Conservation (phyloP, 208 protist genomes). For the Acanthamoeba lenticulata region DNA sequence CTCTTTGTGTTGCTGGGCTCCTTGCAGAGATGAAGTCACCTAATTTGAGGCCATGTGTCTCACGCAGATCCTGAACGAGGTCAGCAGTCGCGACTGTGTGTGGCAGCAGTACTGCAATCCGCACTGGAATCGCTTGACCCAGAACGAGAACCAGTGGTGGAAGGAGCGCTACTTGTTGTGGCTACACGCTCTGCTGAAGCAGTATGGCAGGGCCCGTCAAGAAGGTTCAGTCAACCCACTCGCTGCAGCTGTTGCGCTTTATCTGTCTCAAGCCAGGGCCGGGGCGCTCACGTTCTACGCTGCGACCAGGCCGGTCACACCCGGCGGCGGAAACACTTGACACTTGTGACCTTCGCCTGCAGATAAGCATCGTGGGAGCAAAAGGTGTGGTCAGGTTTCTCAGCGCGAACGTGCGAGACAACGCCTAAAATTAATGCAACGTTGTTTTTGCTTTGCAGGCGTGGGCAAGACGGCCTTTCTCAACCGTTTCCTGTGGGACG, state of each 20-base stretch:
- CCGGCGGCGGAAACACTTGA: too few species aligned
- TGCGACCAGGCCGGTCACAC: too few species aligned
- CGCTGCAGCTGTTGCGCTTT: too few species aligned
- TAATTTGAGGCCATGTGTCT: not conserved
- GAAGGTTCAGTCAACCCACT: too few species aligned
- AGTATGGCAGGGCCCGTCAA: not conserved
- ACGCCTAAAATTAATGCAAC: too few species aligned
- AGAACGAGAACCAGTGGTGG: not conserved
- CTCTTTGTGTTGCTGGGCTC: not conserved
- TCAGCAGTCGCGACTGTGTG: not conserved
- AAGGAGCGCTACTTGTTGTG: not conserved
- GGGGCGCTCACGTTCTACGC: too few species aligned
- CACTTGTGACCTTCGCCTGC: too few species aligned
- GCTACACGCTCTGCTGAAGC: not conserved
- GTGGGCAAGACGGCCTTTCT: not conserved
- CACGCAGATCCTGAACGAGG: not conserved
- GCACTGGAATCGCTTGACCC: not conserved
- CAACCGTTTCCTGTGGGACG: not conserved
- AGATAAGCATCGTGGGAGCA: too few species aligned
- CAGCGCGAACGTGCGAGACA: too few species aligned
- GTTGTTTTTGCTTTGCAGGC: not conserved
- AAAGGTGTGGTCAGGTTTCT: too few species aligned
- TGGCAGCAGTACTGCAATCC: constrained; percentile 2
- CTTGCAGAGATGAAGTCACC: too few species aligned
- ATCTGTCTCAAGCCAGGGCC: too few species aligned